Base-by-base conservation (phyloP, 441 rosid genomes). In the Adansonia madagascariensis region DNA sequence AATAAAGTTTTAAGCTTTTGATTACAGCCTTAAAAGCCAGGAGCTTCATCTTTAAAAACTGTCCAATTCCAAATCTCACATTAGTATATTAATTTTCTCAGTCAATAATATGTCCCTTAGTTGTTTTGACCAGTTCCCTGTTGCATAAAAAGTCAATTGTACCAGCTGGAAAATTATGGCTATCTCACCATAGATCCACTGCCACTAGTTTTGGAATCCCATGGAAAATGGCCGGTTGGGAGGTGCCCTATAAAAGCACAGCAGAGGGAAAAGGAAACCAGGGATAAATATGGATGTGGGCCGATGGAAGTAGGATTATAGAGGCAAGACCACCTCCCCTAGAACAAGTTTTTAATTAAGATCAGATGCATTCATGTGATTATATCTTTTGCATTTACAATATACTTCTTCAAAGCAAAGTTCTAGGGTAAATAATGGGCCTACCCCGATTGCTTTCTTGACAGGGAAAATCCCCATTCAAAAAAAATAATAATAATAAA, bases 371-470 rank as follows among this genome's bases (percentile, higher is more conserved):
- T 31, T 31, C 39, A 31, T 83, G 85, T 83, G 85, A 80, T 44
- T 24, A 27, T 69, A 10, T 71, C 9, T 59, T 57, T 75, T 52
- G 18, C 78, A 75, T 82, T 80, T 70, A 14, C 77, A 41, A 78
- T 78, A 76, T 69, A 71, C 74, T 71, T 77, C 79, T 70, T 79
- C 46, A 72, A 74, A 76, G 77, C 82, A 59, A 53, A 76, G 59
- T 77, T 76, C 49, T 77, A 71, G 77, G 77, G 75, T 52, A 75
- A 17, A 65, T 2, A 24, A 57, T 49, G 80, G 82, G 49, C 83
- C 79, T 80, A 76, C 88, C 76, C 52, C 73, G 10, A 9, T 82
- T 82, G 88, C 84, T 82, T 80, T 82, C 73, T 74, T 78, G 78
- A 86, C 77, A 59, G 77, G 70, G 82, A 74, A 80, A 79, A 79